Base-by-base conservation (phyloP, 176 grass and related monocot genomes). In the Triticum dicoccoides region DNA sequence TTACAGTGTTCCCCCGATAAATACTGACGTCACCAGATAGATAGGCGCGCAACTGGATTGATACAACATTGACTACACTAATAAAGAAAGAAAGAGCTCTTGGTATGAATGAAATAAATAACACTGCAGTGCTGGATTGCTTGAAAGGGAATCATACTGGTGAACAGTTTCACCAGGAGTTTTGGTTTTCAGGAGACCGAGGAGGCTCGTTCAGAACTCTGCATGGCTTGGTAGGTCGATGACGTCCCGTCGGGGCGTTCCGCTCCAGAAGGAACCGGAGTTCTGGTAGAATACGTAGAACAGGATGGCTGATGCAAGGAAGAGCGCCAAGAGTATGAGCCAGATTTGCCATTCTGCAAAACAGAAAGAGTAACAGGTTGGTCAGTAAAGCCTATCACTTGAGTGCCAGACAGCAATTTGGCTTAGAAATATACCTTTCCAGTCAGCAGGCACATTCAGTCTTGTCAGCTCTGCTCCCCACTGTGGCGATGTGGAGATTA, bases 371-470 rank as follows among this genome's bases (percentile, higher is more conserved):
- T 20, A 35, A 41, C 4, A 73, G 0, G 10, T 78, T 71, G 63
- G 38, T 81, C 49, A 54, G 45, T 75, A 49, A 75, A 83, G 11
- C 21, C 47, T 80, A 42, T n/a, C 51, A 61, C 27, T 71, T 13
- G 8, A 84, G 20, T 69, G 39, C 10, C 18, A 77, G 78, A 72
- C 2, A 72, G 8, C 21, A 83, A 80, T 76, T 80, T 79, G 83
- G 80, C 58, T 73, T 20, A 64, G 54, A 11, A 10, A 14, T 84
- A 73, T 79, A 99, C 97, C 97, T 90, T 97, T 97, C 92, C 97
- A 99, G 77, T 99, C 97, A 78, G 89, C 90, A 41, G 97, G 94
- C 44, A 99, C 97, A 44, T 89, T 93, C 56, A 99, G 87, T 76
- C 91, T 94, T 9, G 92, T 97, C 12, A 96, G 52, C 73, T 86